Evolutionary conservation across 805 yeast species (phyloP), one percentile per base, ranked within the genome.

Genomic region (Candida silvatica): DNA sequence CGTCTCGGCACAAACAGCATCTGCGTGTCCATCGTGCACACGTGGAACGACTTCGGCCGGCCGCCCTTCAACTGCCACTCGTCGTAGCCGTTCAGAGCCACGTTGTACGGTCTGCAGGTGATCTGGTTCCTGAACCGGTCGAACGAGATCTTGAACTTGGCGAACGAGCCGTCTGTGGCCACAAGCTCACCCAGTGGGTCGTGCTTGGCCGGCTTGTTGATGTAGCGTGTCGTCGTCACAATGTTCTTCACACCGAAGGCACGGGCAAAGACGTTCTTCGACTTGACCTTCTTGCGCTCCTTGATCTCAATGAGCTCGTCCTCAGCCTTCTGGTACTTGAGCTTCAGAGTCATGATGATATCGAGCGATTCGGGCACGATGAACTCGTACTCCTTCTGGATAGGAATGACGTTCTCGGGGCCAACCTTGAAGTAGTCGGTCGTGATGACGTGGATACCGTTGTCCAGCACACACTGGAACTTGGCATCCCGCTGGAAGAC

Each of bases 111-210:
- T 32, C 59, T 54, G 14, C 84, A 80, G 14, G 68, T 71, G 31
- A 82, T 63, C 20, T 66, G 67, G 16, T 66, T 56, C 47, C 77
- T 77, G 46, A 71, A 70, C 37, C 71, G 73, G 17, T 69, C 67
- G 47, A 81, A 79, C 31, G 70, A 70, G 36, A 88, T 64, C 45
- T 80, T 77, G 36, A 82, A 72, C 48, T 90, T 69, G 6, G 86
- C 95, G 66, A 84, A 87, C 25, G 95, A 84, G 2, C 97, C 97
- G 54, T 86, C 94, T 23, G 67, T 66, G 2, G 97, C 95, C 42
- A 86, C 69, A 37, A 71, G 60, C 23, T 64, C 56, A 23, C 70
- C 71, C 80, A 90, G 72, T 2, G 67, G 59, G 59, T 82, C 94
- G 18, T 45, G 38, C 4, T 58, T 55, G 1, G 69, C 62, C 22